These are phyloP conservation scores for Lenwebbia sp. DNA, from an alignment of 345 rosid genomes.

Conservation along the genomic window DNA sequence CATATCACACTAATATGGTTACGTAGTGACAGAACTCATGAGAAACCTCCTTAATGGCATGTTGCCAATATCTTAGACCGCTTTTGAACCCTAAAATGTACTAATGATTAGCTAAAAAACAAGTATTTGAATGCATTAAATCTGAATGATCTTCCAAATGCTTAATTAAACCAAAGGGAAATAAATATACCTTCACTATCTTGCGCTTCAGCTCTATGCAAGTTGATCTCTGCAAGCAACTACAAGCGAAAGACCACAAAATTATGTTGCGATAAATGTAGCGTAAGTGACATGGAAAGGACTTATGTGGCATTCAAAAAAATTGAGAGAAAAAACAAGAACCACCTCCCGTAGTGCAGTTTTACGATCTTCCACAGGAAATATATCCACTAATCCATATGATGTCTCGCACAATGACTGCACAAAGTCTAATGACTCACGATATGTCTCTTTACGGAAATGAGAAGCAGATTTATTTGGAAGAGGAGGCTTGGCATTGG, in stretches of 20 bases:
- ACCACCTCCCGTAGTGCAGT: constrained; percentile 87
- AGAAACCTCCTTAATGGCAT: not conserved
- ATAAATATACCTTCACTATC: constrained; percentile 59
- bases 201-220: constrained; percentile 70
- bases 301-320: not conserved
- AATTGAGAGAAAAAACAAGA: constrained; percentile 1
- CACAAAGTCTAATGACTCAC: constrained; percentile 93
- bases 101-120: not conserved
- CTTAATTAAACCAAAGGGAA: not conserved
- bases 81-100: not conserved
- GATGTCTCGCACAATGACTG: constrained; percentile 86
- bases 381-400: constrained; percentile 89
- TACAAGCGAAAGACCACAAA: constrained; percentile 29
- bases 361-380: constrained; percentile 96
- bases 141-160: not conserved
- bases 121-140: not conserved
- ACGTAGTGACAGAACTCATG: not conserved
- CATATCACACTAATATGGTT: not conserved
- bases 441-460: constrained; percentile 86
- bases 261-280: constrained; percentile 5
- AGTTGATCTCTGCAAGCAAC: constrained; percentile 90
- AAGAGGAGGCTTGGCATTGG: constrained; percentile 72
- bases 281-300: not conserved
- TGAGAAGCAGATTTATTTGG: constrained; percentile 61
- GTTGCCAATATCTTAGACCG: not conserved